A percentile compares a stretch with the other conserved stretches of the same genome.
phyloP scores from a whole-genome alignment of 805 yeast species.

The Kuraishia molischiana region DNA sequence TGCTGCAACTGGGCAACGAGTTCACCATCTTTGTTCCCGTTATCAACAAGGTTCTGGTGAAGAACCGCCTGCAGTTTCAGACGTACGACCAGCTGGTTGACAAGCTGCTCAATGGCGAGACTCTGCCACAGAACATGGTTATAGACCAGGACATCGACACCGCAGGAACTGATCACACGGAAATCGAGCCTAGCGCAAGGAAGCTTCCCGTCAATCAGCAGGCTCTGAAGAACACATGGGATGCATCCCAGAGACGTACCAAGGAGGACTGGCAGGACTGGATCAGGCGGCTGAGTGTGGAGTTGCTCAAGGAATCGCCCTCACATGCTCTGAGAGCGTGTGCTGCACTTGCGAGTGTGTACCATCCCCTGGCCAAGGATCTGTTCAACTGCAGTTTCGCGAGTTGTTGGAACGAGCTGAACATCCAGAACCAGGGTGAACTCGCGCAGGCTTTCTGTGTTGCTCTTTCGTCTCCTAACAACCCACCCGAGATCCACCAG shows the following conservation, averaged over 20 bases:
- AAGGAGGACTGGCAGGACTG: constrained; percentile 98
- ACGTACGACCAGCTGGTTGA: constrained; percentile 75
- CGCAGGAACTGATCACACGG: constrained; percentile 36
- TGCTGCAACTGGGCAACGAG: constrained; percentile 76
- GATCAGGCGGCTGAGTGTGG: constrained; percentile 81
- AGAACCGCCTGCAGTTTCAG: constrained; percentile 56
- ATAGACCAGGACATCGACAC: constrained; percentile 48
- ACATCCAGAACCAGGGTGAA: constrained; percentile 84
- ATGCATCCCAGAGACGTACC: constrained; percentile 78
- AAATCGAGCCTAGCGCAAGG: constrained; percentile 58
- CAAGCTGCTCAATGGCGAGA: constrained; percentile 73
- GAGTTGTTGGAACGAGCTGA: constrained; percentile 90
- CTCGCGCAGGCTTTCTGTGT: constrained; percentile 75
- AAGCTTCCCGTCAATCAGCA: constrained; percentile 63
- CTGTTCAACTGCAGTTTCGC: constrained; percentile 91
- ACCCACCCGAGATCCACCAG: constrained; percentile 94
- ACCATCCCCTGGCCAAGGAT: constrained; percentile 82
- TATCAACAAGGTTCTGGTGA: constrained; percentile 55
- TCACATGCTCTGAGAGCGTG: constrained; percentile 93
- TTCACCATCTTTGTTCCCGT: constrained; percentile 82
- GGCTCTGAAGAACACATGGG: constrained; percentile 80
- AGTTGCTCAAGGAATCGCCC: constrained; percentile 83
- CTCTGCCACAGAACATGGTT: constrained; percentile 68
- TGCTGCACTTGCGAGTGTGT: constrained; percentile 77
- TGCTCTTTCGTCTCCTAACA: constrained; percentile 82